These are phyloP conservation scores for Aureobasidium sp. DNA, from an alignment of 2,329 filamentous ascomycete genomes.

Conservation along the genomic window DNA sequence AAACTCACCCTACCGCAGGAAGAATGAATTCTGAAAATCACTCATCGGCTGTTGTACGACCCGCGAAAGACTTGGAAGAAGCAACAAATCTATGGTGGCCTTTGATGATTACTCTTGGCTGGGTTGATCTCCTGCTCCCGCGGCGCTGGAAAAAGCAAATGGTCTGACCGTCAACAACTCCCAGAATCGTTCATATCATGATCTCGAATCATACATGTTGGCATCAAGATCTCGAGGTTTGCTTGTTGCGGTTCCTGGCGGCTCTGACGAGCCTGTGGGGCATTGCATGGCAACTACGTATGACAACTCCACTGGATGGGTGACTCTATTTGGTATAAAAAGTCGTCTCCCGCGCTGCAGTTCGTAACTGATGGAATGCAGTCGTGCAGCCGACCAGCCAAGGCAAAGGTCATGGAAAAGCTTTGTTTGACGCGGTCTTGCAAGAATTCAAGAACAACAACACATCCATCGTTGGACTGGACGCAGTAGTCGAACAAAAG, in stretches of 20 bases:
- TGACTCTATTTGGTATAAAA: slow-evolving; percentile 29
- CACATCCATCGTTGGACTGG: slow-evolving; percentile 28
- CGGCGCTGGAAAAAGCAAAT: not conserved
- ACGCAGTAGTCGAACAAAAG: slow-evolving; percentile 33
- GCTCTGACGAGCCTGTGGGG: slow-evolving; percentile 25
- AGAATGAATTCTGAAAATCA: no score
- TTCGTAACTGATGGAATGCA: not conserved
- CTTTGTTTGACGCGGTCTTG: slow-evolving; percentile 28
- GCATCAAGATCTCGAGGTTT: slow-evolving; percentile 25
- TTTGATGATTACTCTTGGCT: not conserved
- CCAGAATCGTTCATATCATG: slow-evolving; percentile 30
- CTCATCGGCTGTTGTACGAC: not conserved
- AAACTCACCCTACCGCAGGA: no score
- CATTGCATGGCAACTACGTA: slow-evolving; percentile 30
- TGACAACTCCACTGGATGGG: slow-evolving; percentile 33
- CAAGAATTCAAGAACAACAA: slow-evolving; percentile 21
- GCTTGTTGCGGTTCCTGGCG: slow-evolving; percentile 28
- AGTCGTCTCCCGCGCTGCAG: not conserved
- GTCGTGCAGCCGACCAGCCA: slow-evolving; percentile 27
- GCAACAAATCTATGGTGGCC: not conserved
- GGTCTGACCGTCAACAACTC: not conserved
- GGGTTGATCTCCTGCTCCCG: not conserved
- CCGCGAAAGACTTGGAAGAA: not conserved
- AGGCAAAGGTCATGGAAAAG: slow-evolving; percentile 29
- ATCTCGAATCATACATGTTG: slow-evolving; percentile 29